A percentile compares a stretch with the other conserved stretches of the same genome.
Conservation (phyloP, 371 early-diverging fungal genomes). For the Rhizopus sp. region DNA sequence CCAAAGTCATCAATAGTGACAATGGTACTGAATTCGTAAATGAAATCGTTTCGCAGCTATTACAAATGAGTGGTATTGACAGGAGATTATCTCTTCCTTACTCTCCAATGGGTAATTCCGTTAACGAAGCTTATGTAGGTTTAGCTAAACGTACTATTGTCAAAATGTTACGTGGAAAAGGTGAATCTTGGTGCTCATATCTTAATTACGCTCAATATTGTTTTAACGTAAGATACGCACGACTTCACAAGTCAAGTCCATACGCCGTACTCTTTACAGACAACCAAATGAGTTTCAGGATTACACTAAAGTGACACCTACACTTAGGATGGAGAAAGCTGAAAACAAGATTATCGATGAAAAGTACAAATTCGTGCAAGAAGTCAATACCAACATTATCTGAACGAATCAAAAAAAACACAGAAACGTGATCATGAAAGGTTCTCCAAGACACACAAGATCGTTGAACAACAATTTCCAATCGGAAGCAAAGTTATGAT, state of each 20-base stretch:
- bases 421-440: not conserved
- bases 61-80: slow-evolving; percentile 8
- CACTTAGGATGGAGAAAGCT: not conserved
- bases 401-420: slow-evolving; percentile 4
- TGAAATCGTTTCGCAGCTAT: slow-evolving; percentile 2
- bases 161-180: slow-evolving; percentile 2
- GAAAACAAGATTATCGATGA: slow-evolving; percentile 1
- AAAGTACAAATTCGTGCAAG: not conserved
- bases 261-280: slow-evolving; percentile 2
- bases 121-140: slow-evolving; percentile 3
- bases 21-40: slow-evolving; percentile 2
- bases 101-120: slow-evolving; percentile 2
- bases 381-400: slow-evolving; percentile 1
- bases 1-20: slow-evolving; percentile 2
- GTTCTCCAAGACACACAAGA: slow-evolving; percentile 2
- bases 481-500: slow-evolving; percentile 9
- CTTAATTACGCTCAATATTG: slow-evolving; percentile 1
- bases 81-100: slow-evolving; percentile 4
- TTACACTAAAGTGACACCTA: slow-evolving; percentile 2
- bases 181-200: slow-evolving; percentile 9
- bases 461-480: slow-evolving; percentile 1
- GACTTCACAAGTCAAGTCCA: slow-evolving; percentile 10
- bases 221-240: slow-evolving; percentile 5
- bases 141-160: not conserved
- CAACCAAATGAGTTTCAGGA: slow-evolving; percentile 4